phyloP scores from a whole-genome alignment of 108 stramenopile species.

The Cyclostephanos invisitatus region DNA sequence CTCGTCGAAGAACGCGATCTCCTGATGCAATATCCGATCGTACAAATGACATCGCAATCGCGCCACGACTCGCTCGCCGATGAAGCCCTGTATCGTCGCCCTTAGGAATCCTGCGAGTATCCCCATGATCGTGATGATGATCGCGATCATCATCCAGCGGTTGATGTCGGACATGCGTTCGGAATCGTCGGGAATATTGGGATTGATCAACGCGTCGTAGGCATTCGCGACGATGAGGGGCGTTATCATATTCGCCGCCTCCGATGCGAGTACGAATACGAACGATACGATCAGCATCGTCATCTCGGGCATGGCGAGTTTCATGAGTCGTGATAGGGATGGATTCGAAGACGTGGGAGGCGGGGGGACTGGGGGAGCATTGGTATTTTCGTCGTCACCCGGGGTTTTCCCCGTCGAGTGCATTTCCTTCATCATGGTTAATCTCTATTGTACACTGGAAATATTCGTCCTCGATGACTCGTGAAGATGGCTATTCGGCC shows the following conservation, averaged over 20 bases:
- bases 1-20: slow-evolving; percentile 85
- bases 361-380: too few species aligned
- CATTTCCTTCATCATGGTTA: slow-evolving; percentile 3
- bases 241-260: slow-evolving; percentile 37
- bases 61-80: slow-evolving; percentile 80
- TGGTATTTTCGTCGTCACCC: not conserved
- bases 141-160: slow-evolving; percentile 43
- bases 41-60: slow-evolving; percentile 62
- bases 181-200: slow-evolving; percentile 5
- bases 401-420: not conserved
- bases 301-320: slow-evolving; percentile 32
- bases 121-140: slow-evolving; percentile 35
- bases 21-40: slow-evolving; percentile 64
- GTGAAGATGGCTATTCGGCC: too few species aligned
- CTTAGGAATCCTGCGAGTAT: slow-evolving; percentile 51
- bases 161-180: slow-evolving; percentile 50
- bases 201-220: slow-evolving; percentile 55
- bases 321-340: slow-evolving; percentile 8
- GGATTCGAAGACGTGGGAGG: slow-evolving; percentile 17
- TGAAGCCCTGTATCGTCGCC: slow-evolving; percentile 45
- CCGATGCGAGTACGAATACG: slow-evolving; percentile 43
- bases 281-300: slow-evolving; percentile 39
- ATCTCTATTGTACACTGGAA: too few species aligned
- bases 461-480: too few species aligned
- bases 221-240: slow-evolving; percentile 56